Evolutionary conservation across 2,329 filamentous ascomycete species (phyloP), one percentile per base, ranked within the genome.

Genomic region (Xylariaceae sp.): DNA sequence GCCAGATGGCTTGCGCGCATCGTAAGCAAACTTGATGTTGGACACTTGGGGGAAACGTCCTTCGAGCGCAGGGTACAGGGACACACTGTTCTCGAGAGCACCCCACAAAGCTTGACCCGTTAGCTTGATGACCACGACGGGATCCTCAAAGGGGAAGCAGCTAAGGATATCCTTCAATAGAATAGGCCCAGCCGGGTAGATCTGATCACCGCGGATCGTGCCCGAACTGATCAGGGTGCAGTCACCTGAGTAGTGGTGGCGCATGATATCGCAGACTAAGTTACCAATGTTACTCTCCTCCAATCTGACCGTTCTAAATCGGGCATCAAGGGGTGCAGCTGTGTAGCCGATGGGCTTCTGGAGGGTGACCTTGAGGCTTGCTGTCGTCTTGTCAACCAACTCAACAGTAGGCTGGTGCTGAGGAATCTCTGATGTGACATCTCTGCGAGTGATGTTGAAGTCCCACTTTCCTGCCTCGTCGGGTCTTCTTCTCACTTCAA

Each of bases 141-240:
- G 91, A 64, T 96, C 92, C 70, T 96, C 92, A 67, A 97, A 96
- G 0, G 92, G 92, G 66, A 96, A 96, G 70, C 90, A 96, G 54
- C 89, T 89, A 59, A 92, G 83, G n/a, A 95, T 84, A 68, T 95
- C 90, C 68, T 90, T 90, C 60, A 96, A 76, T 23, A 87, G 80
- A 6, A 96, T 76, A 0, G 92, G 78, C 0, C 92, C 92, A 0
- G 90, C 89, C 0, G 90, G 86, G 67, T 96, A 96, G 37, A 96
- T 86, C 72, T 94, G 90, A 69, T 96, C 92, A 1, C 91, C 92
- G 11, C 92, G 84, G 56, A 96, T 90, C 0, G 92, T 96, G 0
- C 92, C 92, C 0, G 88, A 82, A 0, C 89, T 90, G 86, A 96
- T 94, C 63, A 96, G 80, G 35, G 86, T 84, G 70, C 90, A 95